Conservation (phyloP, 148 eudicot genomes). For the Beta vulgaris region DNA sequence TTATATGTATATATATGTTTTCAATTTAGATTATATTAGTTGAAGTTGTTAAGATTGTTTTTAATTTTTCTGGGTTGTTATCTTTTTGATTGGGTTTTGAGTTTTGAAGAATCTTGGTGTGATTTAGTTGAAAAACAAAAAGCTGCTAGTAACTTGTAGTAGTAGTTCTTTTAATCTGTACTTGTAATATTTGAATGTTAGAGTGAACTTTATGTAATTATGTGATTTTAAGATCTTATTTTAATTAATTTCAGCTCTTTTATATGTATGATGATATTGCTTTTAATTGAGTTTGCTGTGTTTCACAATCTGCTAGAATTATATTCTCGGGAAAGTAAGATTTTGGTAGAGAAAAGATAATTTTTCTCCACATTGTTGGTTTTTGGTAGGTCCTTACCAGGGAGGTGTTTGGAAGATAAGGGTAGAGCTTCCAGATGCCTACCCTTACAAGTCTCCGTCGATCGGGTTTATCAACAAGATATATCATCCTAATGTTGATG, state of each 20-base stretch:
- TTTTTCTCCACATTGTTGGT: slow-evolving; percentile 18
- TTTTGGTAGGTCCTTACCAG: slow-evolving; percentile 60
- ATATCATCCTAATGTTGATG: slow-evolving; percentile 82
- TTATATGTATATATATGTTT: not conserved
- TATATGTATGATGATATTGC: not conserved
- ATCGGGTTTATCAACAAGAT: slow-evolving; percentile 75
- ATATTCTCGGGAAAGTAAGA: not conserved
- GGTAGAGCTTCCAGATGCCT: slow-evolving; percentile 79
- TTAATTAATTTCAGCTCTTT: not conserved
- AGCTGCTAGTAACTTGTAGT: not conserved
- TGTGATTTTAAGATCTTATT: slow-evolving; percentile 5
- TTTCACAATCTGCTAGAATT: not conserved
- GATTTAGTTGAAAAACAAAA: slow-evolving; percentile 6
- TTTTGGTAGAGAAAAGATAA: not conserved
- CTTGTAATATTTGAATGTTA: slow-evolving; percentile 5
- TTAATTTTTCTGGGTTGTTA: not conserved
- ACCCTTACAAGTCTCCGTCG: slow-evolving; percentile 81
- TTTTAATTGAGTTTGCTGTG: not conserved
- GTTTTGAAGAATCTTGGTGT: slow-evolving; percentile 3
- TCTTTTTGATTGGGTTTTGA: not conserved
- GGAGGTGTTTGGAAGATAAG: slow-evolving; percentile 79
- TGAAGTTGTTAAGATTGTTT: not conserved
- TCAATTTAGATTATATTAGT: not conserved
- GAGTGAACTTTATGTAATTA: slow-evolving; percentile 6
- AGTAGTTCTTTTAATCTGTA: not conserved